phyloP scores from a whole-genome alignment of 495 filamentous ascomycete genomes.

The Lepidopterella palustris region DNA sequence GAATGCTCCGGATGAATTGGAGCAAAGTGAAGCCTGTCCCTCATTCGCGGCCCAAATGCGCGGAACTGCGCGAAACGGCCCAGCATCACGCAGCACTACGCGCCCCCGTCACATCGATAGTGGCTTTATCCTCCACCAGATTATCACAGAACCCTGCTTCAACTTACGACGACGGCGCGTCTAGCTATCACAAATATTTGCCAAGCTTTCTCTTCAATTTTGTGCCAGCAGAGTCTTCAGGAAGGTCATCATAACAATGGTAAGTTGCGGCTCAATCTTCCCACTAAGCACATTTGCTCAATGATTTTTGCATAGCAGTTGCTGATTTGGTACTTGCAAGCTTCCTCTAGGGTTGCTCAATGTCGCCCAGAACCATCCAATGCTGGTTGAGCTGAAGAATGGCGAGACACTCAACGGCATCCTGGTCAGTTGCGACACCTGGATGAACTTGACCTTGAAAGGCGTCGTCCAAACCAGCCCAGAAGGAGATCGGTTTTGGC shows the following conservation, averaged over 20 bases:
- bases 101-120: too few species aligned
- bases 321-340: conserved; percentile 40
- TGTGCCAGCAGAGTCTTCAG: background rate
- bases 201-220: background rate
- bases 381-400: conserved; percentile 99
- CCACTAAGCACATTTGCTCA: background rate
- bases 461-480: conserved; percentile 97
- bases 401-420: conserved; percentile 97
- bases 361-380: conserved; percentile 94
- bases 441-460: conserved; percentile 97
- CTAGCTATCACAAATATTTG: too few species aligned
- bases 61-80: too few species aligned
- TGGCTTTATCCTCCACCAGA: too few species aligned
- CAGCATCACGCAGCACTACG: too few species aligned
- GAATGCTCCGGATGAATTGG: too few species aligned
- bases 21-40: too few species aligned
- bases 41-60: too few species aligned
- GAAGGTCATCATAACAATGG: background rate
- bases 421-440: conserved; percentile 92
- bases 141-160: too few species aligned
- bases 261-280: background rate
- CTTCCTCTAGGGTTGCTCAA: conserved; percentile 87
- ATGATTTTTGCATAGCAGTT: background rate
- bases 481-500: conserved; percentile 88
- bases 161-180: too few species aligned